A percentile compares a stretch with the other conserved stretches of the same genome.
Conservation (phyloP, 768 basidiomycete genomes). For the Trametes meyenii region DNA sequence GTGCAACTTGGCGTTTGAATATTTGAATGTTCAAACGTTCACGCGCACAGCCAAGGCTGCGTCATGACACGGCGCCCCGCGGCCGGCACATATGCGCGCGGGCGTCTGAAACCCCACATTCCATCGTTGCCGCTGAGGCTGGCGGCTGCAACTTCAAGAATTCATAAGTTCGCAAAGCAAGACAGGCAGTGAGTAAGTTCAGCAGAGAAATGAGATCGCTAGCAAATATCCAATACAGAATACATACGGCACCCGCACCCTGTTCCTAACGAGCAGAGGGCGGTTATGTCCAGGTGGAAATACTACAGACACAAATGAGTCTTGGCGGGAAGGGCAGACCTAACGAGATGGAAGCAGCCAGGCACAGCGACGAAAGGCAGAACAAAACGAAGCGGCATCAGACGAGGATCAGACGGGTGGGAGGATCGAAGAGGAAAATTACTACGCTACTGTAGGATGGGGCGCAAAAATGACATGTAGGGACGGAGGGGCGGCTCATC, state of each 20-base stretch:
- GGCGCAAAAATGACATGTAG: background rate
- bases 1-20: no score
- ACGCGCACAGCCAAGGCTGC: no score
- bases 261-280: conserved; percentile 23
- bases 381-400: conserved; percentile 20
- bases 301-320: conserved; percentile 16
- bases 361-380: conserved; percentile 19
- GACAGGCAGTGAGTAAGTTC: background rate
- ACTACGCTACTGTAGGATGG: conserved; percentile 10
- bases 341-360: conserved; percentile 27
- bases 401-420: background rate
- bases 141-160: no score
- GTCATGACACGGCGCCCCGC: no score
- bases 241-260: conserved; percentile 20
- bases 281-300: conserved; percentile 6
- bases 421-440: background rate
- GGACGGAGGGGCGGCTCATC: conserved; percentile 9
- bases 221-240: conserved; percentile 25
- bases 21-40: no score
- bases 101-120: no score
- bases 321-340: conserved; percentile 1
- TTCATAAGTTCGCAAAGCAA: background rate
- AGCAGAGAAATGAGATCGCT: background rate
- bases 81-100: no score
- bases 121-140: no score